Conservation (phyloP, 345 rosid genomes). For the Raphanus sativus region DNA sequence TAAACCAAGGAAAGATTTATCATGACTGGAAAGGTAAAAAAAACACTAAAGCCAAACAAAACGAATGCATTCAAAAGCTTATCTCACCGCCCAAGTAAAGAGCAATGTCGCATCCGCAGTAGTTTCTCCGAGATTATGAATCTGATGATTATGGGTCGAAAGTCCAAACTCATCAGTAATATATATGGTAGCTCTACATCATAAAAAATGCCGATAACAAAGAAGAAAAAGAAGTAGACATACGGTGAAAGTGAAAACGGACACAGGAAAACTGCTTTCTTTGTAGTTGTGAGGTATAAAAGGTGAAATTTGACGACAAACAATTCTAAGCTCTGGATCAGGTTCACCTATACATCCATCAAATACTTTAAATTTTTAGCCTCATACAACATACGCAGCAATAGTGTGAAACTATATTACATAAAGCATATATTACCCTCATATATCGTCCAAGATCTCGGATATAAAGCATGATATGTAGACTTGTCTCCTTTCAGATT, state of each 20-base stretch:
- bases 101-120: slow-evolving; percentile 73
- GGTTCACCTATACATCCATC: slow-evolving; percentile 68
- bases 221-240: slow-evolving; percentile 11
- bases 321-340: slow-evolving; percentile 81
- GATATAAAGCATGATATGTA: slow-evolving; percentile 91
- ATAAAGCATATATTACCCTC: slow-evolving; percentile 57
- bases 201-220: background rate
- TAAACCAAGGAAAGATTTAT: slow-evolving; percentile 27
- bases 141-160: slow-evolving; percentile 43
- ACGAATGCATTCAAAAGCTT: background rate
- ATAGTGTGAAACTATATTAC: background rate
- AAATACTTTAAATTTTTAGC: background rate
- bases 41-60: background rate
- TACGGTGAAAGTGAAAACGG: slow-evolving; percentile 84
- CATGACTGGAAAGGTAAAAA: background rate
- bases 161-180: slow-evolving; percentile 26
- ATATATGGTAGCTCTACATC: background rate
- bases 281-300: slow-evolving; percentile 86
- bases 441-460: slow-evolving; percentile 92
- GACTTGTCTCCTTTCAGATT: slow-evolving; percentile 71
- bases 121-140: slow-evolving; percentile 66
- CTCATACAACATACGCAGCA: background rate
- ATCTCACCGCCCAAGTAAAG: slow-evolving; percentile 94
- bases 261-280: slow-evolving; percentile 91
- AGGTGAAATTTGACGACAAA: slow-evolving; percentile 91